Conservation (phyloP, 306 rosid genomes). For the Pachyrhizus erosus region DNA sequence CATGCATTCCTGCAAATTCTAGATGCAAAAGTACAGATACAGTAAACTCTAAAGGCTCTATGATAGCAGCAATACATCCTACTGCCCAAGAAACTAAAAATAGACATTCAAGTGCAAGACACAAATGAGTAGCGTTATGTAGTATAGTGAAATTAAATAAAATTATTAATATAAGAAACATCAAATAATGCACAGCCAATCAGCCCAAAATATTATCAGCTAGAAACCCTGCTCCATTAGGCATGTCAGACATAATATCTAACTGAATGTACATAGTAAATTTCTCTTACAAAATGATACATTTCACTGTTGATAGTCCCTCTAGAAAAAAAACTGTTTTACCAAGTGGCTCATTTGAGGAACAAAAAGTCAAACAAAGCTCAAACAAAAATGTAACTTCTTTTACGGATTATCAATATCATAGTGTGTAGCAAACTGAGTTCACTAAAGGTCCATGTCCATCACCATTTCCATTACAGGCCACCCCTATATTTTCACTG, state of each 20-base stretch:
- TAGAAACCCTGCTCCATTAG: neutral
- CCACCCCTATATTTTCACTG: neutral
- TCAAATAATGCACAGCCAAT: neutral
- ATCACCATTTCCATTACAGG: neutral
- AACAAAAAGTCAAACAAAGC: conserved; percentile 7
- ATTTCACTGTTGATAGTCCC: neutral
- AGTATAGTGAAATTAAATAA: neutral
- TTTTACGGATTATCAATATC: neutral
- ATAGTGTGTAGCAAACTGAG: neutral
- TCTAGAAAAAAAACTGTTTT: neutral
- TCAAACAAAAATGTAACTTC: neutral
- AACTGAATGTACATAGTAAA: neutral
- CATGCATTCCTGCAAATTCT: neutral
- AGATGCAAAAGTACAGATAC: too few species aligned
- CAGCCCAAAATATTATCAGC: neutral
- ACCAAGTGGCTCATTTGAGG: neutral
- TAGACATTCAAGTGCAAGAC: neutral
- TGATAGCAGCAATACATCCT: neutral
- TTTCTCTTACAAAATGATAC: neutral
- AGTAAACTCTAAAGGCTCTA: too few species aligned
- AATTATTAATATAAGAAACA: neutral
- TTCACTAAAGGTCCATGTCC: neutral
- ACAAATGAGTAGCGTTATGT: neutral
- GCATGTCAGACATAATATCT: neutral
- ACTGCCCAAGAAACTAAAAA: neutral